Conservation (phyloP, 345 rosid species). For the Camelina neglecta region DNA sequence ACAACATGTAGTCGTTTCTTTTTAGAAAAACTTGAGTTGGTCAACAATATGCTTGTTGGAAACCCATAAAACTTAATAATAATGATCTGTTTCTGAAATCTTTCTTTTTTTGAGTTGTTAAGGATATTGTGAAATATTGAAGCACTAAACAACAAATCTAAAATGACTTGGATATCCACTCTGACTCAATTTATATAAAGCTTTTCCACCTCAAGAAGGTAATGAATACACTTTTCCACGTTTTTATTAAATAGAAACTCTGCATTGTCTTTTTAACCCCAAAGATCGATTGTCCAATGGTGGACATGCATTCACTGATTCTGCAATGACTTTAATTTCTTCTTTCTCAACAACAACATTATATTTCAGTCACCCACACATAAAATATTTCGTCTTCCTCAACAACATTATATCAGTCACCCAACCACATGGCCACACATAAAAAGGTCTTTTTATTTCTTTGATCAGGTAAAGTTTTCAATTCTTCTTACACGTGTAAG, state of each 20-base stretch:
- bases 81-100: not conserved
- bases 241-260: not conserved
- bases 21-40: too few relatives aligned
- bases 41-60: not conserved
- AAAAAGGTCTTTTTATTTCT: not conserved
- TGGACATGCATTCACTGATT: slow-evolving; percentile 10
- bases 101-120: not conserved
- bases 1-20: too few relatives aligned
- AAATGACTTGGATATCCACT: slow-evolving; percentile 19
- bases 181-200: not conserved
- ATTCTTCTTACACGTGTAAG: not conserved
- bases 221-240: not conserved
- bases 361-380: too few relatives aligned
- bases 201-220: not conserved
- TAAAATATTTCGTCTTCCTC: too few relatives aligned
- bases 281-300: slow-evolving; percentile 8
- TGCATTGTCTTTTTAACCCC: not conserved
- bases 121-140: slow-evolving; percentile 2
- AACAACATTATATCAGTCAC: not conserved
- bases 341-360: not conserved
- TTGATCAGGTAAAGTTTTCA: not conserved
- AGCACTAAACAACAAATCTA: slow-evolving; percentile 1
- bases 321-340: not conserved
- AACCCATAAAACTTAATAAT: not conserved
- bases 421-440: not conserved